Base-by-base conservation (phyloP, 176 grass and related monocot species). In the Metroxylon sagu region DNA sequence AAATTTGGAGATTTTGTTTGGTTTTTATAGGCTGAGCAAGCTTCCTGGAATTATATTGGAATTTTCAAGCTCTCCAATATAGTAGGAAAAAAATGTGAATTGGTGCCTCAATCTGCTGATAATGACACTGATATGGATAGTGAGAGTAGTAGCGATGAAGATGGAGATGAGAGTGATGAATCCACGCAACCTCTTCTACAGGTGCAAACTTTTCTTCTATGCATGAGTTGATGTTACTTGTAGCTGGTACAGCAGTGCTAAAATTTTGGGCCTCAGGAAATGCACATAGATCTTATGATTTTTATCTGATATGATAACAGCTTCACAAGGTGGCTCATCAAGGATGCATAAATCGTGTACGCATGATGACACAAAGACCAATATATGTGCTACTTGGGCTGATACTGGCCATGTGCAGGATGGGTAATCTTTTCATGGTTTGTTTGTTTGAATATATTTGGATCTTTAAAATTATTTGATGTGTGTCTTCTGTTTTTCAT, bases 391-490 rank as follows among this genome's bases (percentile, higher is more conserved):
- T 61, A 85, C 86, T 26, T 96, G 86, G 86, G 86, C 79, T 70
- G 86, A 77, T 59, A 80, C 75, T 68, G 91, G 86, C 62, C 76
- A 90, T 87, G 86, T 90, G 61, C 86, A 96, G 91, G 86, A 90
- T 79, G 60, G 82, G 65, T 5, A 61, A 7, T 77, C 70, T 29
- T 26, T 23, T 12, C 35, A 14, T 43, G 1, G 35, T 12, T 43
- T 14, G 10, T 23, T 7, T 43, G 21, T 43, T 43, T 43, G 35
- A 2, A 43, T 0, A 3, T 14, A 43, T 12, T 43, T 43, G 35
- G 35, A 43, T 43, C 35, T 43, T 43, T 43, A 43, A 43, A 10
- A 43, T 43, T 43, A 43, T 14, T 10, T 43, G 35, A 12, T 43
- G 0, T 43, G 10, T 43, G 7, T 43, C 35, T 43, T 43, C 10